Conservation (phyloP, 306 rosid genomes). For the Glycine tomentella region DNA sequence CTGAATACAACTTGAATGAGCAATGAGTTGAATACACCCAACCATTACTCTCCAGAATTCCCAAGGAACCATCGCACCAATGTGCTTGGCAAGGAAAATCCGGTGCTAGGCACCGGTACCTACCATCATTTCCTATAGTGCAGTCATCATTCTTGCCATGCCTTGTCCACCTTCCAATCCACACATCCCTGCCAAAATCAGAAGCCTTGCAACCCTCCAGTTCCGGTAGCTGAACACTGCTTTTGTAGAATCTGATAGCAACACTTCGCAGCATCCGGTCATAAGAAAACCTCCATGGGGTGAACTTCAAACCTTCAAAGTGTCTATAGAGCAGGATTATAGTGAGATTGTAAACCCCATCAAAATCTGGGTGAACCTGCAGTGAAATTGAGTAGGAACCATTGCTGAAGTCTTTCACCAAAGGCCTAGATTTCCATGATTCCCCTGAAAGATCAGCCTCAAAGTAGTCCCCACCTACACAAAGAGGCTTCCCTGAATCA, state of each 20-base stretch:
- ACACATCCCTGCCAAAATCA: constrained; percentile 75
- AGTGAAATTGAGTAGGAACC: constrained; percentile 80
- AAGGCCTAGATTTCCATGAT: constrained; percentile 87
- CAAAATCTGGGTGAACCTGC: constrained; percentile 90
- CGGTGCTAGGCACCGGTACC: constrained; percentile 70
- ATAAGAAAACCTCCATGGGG: constrained; percentile 67
- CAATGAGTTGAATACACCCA: constrained; percentile 97
- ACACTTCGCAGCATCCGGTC: constrained; percentile 67
- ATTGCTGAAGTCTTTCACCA: constrained; percentile 78
- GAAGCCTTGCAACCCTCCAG: constrained; percentile 62
- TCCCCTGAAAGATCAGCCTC: constrained; percentile 94
- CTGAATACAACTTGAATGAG: constrained; percentile 73
- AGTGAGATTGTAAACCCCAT: constrained; percentile 73
- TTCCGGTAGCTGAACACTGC: constrained; percentile 60
- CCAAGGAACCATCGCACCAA: constrained; percentile 93
- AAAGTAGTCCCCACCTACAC: constrained; percentile 95
- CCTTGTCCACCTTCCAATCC: constrained; percentile 98
- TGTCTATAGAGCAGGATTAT: constrained; percentile 82
- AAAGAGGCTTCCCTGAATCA: constrained; percentile 69
- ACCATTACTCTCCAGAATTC: constrained; percentile 90
- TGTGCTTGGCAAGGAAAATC: constrained; percentile 79
- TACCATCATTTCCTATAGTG: constrained; percentile 71
- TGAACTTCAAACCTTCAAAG: constrained; percentile 81
- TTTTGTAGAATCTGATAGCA: constrained; percentile 61
- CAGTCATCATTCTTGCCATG: constrained; percentile 80